Conservation (phyloP, 1,139 yeast species). For the Suhomyces ambrosiae region DNA sequence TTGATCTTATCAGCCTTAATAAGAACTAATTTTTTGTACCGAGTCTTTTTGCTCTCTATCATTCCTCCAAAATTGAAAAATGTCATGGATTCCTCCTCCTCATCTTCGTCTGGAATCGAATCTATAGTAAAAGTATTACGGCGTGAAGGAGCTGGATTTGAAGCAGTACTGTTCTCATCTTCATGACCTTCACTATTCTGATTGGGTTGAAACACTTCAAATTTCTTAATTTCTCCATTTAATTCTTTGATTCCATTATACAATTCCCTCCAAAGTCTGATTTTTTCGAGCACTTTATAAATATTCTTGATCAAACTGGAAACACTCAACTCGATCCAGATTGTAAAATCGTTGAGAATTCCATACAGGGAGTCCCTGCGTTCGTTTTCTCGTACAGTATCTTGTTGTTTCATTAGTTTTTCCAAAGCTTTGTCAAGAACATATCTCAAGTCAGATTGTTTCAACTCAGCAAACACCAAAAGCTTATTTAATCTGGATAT, state of each 20-base stretch:
- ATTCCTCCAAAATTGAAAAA: conserved; percentile 39
- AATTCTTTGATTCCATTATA: conserved; percentile 31
- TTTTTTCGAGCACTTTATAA: conserved; percentile 36
- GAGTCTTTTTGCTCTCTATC: conserved; percentile 38
- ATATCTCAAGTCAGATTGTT: conserved; percentile 43
- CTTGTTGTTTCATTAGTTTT: neutral
- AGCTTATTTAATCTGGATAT: conserved; percentile 47
- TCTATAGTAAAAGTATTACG: conserved; percentile 14
- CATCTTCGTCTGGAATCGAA: conserved; percentile 12
- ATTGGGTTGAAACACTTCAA: conserved; percentile 24
- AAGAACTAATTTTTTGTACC: conserved; percentile 35
- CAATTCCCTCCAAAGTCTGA: conserved; percentile 56
- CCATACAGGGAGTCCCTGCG: conserved; percentile 19
- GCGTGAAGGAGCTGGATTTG: conserved; percentile 5
- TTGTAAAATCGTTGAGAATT: conserved; percentile 23
- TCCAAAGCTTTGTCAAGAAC: conserved; percentile 22
- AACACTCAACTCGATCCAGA: conserved; percentile 35
- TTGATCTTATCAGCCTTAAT: conserved; percentile 38
- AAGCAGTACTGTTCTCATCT: conserved; percentile 11
- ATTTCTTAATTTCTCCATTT: conserved; percentile 34
- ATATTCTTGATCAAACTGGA: conserved; percentile 44
- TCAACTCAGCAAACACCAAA: conserved; percentile 44
- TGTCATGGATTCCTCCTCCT: conserved; percentile 17
- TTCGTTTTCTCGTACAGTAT: conserved; percentile 1
- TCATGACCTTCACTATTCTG: too few relatives aligned